Evolutionary conservation across 257 asterid species (phyloP).

Genomic region (Solanum chilense): DNA sequence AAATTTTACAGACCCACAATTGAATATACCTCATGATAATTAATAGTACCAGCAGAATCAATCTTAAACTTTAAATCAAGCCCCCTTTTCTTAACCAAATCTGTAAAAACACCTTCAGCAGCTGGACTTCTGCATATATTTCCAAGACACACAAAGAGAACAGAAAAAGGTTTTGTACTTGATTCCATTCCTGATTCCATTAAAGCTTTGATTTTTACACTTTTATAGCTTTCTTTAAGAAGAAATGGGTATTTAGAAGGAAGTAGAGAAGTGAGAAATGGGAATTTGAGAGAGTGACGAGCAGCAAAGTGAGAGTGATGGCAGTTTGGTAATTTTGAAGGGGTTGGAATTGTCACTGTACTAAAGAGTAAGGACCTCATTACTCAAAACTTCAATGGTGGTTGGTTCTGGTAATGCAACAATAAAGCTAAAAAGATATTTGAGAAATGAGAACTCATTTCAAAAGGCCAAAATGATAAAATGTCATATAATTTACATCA

Average conservation of each 20-base stretch:
- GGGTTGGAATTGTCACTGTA: not conserved
- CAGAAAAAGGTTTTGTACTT: slow-evolving; percentile 49
- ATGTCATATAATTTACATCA: not conserved
- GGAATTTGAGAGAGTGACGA: not conserved
- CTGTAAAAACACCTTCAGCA: slow-evolving; percentile 82
- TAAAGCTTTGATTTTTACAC: slow-evolving; percentile 23
- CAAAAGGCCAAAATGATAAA: not conserved
- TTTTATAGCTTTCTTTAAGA: not conserved
- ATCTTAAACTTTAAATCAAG: slow-evolving; percentile 27
- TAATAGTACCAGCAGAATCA: slow-evolving; percentile 94
- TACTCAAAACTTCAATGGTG: not conserved
- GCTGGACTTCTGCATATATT: slow-evolving; percentile 99
- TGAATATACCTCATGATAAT: slow-evolving; percentile 59
- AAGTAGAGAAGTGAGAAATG: slow-evolving; percentile 12
- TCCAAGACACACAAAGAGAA: slow-evolving; percentile 88
- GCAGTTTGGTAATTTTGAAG: slow-evolving; percentile 12
- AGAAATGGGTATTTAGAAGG: slow-evolving; percentile 12
- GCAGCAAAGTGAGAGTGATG: not conserved
- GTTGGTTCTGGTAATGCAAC: not conserved
- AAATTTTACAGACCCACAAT: not conserved
- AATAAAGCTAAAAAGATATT: not conserved
- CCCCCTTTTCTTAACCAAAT: slow-evolving; percentile 47
- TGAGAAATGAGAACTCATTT: not conserved
- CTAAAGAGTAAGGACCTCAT: slow-evolving; percentile 32
- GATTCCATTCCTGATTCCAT: slow-evolving; percentile 35